These are phyloP conservation scores for Miamiensis avidus DNA, from an alignment of 169 alveolate species.

Conservation along the genomic window DNA sequence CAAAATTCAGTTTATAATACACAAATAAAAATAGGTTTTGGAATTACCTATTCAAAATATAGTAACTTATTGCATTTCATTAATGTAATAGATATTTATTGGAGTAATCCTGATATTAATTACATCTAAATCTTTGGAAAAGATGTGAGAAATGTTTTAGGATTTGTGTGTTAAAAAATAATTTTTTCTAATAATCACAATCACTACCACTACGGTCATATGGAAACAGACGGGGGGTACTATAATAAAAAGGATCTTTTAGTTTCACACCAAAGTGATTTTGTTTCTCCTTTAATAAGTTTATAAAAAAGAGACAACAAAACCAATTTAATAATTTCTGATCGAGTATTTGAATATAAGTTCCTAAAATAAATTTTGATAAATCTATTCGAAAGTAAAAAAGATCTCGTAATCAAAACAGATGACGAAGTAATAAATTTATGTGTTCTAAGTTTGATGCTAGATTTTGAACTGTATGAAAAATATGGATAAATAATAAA, in stretches of 20 bases:
- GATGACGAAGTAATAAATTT: background rate
- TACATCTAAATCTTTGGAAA: constrained; percentile 2
- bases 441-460: background rate
- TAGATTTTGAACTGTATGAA: background rate
- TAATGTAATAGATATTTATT: background rate
- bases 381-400: background rate
- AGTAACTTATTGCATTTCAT: background rate
- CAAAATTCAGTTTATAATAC: background rate
- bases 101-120: constrained; percentile 4
- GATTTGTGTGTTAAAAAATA: background rate
- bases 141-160: constrained; percentile 2
- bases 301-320: background rate
- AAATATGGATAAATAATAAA: background rate
- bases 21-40: background rate
- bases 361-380: background rate
- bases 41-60: background rate
- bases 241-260: background rate
- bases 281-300: background rate
- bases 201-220: background rate
- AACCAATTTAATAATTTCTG: background rate
- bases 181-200: background rate
- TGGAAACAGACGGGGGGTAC: background rate
- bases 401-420: background rate
- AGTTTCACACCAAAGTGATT: background rate
- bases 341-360: background rate